These are phyloP conservation scores for Takakia lepidozioides DNA, from an alignment of 225 moss, liverwort and hornwort genomes.

Conservation along the genomic window DNA sequence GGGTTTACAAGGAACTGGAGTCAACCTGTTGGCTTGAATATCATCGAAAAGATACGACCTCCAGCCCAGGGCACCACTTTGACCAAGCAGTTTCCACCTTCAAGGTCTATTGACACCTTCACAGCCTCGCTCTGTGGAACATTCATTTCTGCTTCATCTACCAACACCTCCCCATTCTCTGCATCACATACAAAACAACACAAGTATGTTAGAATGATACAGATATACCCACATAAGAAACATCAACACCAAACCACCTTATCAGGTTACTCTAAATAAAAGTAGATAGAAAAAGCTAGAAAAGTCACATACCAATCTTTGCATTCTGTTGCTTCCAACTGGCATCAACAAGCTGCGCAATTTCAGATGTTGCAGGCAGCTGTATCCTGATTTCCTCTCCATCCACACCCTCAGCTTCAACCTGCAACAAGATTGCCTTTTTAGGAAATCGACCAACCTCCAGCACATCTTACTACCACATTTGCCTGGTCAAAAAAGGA, in stretches of 20 bases:
- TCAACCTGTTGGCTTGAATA: constrained; percentile 54
- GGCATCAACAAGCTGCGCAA: constrained; percentile 25
- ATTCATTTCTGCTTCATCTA: constrained; percentile 30
- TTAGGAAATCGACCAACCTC: too few relatives aligned
- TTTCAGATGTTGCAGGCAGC: constrained; percentile 45
- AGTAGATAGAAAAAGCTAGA: too few relatives aligned
- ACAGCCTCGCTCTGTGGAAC: constrained; percentile 38
- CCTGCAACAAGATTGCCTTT: too few relatives aligned
- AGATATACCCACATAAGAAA: too few relatives aligned
- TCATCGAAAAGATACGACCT: constrained; percentile 72
- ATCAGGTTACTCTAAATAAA: too few relatives aligned
- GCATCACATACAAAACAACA: constrained; percentile 1
- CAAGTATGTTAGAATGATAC: too few relatives aligned
- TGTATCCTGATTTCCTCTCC: constrained; percentile 55
- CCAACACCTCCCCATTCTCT: constrained; percentile 8
- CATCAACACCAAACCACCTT: too few relatives aligned
- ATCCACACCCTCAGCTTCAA: constrained; percentile 59
- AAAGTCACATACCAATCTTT: constrained; percentile 18
- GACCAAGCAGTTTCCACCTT: constrained; percentile 20
- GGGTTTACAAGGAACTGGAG: too few relatives aligned
- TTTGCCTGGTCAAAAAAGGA: too few relatives aligned
- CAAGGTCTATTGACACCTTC: constrained; percentile 39
- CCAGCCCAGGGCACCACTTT: constrained; percentile 74
- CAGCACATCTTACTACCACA: too few relatives aligned
- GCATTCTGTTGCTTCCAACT: constrained; percentile 14